A percentile compares a stretch with the other conserved stretches of the same genome.
Conservation (phyloP, 257 asterid species). For the Capsicum rhomboideum region DNA sequence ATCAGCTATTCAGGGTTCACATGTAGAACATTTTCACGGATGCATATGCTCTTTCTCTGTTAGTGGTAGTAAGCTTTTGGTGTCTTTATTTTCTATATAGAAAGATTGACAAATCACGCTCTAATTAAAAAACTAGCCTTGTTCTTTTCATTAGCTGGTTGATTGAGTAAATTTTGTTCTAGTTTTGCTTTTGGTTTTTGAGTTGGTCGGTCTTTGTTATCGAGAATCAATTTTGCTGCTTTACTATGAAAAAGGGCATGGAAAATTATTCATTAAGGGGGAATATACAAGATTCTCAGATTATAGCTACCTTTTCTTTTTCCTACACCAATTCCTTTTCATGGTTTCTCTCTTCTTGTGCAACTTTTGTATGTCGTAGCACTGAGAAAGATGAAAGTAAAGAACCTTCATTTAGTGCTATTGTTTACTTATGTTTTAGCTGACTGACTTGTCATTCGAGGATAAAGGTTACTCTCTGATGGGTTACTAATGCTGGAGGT, state of each 20-base stretch:
- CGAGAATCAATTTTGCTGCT: background rate
- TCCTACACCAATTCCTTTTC: background rate
- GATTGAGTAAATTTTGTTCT: background rate
- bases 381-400: background rate
- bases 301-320: background rate
- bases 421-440: background rate
- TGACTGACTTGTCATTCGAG: background rate
- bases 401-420: background rate
- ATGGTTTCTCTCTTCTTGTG: background rate
- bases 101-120: background rate
- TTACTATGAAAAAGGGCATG: background rate
- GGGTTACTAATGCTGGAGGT: background rate
- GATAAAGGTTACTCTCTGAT: background rate
- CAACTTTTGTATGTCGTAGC: background rate
- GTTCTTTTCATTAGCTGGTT: background rate
- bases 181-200: background rate
- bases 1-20: background rate
- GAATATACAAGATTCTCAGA: background rate
- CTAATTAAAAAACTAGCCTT: background rate
- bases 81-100: background rate
- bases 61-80: background rate
- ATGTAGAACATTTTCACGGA: background rate
- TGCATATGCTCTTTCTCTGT: background rate
- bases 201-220: background rate
- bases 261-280: background rate